Evolutionary conservation across 169 alveolate genomes (phyloP).

Genomic region (Plasmodium cynomolgi): DNA sequence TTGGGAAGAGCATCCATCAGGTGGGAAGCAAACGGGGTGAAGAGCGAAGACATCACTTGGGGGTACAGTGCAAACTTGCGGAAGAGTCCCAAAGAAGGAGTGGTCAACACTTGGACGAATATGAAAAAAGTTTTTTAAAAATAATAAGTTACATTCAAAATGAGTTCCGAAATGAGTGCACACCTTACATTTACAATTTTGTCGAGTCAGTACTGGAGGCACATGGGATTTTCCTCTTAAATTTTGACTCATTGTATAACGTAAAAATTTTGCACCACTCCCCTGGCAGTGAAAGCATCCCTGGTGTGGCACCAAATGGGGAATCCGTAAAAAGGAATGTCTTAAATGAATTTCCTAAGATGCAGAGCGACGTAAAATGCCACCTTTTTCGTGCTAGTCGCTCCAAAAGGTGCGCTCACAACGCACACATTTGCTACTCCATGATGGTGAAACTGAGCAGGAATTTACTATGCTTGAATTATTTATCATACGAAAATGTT

Average conservation of each 20-base stretch:
- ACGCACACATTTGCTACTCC: constrained; percentile 6
- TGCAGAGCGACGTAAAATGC: background rate
- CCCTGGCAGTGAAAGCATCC: background rate
- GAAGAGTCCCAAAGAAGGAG: background rate
- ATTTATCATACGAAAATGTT: constrained; percentile 17
- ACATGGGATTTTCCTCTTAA: constrained; percentile 31
- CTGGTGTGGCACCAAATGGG: background rate
- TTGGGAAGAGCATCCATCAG: background rate
- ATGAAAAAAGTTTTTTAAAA: constrained; percentile 30
- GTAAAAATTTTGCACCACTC: constrained; percentile 1
- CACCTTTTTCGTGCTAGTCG: background rate
- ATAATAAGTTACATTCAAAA: constrained; percentile 39
- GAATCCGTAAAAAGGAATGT: background rate
- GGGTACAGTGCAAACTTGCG: background rate
- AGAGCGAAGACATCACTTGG: background rate
- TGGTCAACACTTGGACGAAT: background rate
- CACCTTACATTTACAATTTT: constrained; percentile 15
- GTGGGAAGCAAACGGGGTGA: background rate
- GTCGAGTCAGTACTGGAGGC: constrained; percentile 26
- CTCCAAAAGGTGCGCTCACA: background rate
- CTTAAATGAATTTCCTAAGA: background rate
- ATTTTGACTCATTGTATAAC: constrained; percentile 29
- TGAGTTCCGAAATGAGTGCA: constrained; percentile 1
- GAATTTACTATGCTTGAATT: constrained; percentile 48
- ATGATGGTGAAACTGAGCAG: constrained; percentile 47